Base-by-base conservation (phyloP, 345 rosid species). In the Linum trigynum region DNA sequence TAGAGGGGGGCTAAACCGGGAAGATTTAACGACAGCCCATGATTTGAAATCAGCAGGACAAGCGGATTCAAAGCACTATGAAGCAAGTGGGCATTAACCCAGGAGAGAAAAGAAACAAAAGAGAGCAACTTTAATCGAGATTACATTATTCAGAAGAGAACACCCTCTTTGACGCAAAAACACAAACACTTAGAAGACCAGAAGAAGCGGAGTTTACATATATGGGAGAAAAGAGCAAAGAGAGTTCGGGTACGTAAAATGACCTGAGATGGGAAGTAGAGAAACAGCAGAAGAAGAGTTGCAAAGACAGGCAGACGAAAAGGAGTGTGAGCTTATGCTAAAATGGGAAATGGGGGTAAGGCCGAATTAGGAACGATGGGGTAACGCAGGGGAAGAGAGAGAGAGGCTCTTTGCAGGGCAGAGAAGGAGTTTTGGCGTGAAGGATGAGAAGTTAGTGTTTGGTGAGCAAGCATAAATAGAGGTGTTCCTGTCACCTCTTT, bases 1-100 rank as follows among this genome's bases (percentile, higher is more conserved):
- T 23, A 23, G 32, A 23, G 32, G 32, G 32, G 32, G 32, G 32
- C 32, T 23, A 23, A 23, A 23, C 32, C 32, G 32, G 32, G 39
- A 69, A 36, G 41, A 65, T 73, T 67, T 75, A 84, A 74, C 85
- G 88, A 69, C 55, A 72, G 69, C 39, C 62, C 84, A 79, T 78
- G 67, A 38, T 6, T 60, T 61, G 66, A 71, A 68, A 70, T 55
- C 55, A 61, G 56, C 45, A 41, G 55, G 10, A 39, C 64, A 65
- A 15, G 63, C 35, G 40, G 70, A 59, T 50, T 70, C 60, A 74
- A 8, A 59, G 16, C 38, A 77, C 39, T 55, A 55, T 57, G 37
- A 59, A 67, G 58, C 66, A 77, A 69, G 69, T 55, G 86, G 76
- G 68, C 74, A 71, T 71, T 62, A 41, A 73, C 43, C 63, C 62